Base-by-base conservation (phyloP, 169 alveolate genomes). In the Ichthyophthirius multifiliis region DNA sequence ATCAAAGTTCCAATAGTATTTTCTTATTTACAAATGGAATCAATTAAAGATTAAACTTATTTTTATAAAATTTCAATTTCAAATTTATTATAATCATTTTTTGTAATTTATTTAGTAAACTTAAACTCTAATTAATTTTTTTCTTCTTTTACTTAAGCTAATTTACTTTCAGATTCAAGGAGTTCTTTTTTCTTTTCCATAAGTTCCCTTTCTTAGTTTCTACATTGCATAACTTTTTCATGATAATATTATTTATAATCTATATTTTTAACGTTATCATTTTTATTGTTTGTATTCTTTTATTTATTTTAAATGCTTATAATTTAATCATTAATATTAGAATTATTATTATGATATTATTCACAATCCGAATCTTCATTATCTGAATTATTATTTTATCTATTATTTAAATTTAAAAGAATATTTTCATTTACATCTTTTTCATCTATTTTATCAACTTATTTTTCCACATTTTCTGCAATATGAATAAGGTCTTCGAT, bases 21-120 rank as follows among this genome's bases (percentile, higher is more conserved):
- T 37, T 67, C 77, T 5, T 35, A 5, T 31, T 67, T 67, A 9
- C 77, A 67, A 5, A 67, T 41, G 6, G 15, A 18, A 18, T 67
- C 43, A 41, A 67, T 62, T 6, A 67, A 39, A 15, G 77, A 35
- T 41, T 67, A 39, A 9, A 67, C 15, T 67, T 67, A 18, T 20
- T 67, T 67, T n/a, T 67, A 32, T 37, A 67, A 67, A 39, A 67
- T 67, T 18, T 67, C 77, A 39, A 67, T 67, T 67, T 67, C 46
- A 20, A 67, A 67, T 67, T 15, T 41, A 4, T 67, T 67, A 23
- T 67, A 67, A 9, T 67, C 43, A 67, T 67, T 67, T 37, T 67
- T 41, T 5, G 55, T 67, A 1, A 34, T 67, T 39, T 67, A n/a
- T 67, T 67, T 5, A 18, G 55, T 16, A 23, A 37, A 44, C 12